These are phyloP conservation scores for Tetrapyrgos nigripes DNA, from an alignment of 1,284 basidiomycete species.

Conservation along the genomic window DNA sequence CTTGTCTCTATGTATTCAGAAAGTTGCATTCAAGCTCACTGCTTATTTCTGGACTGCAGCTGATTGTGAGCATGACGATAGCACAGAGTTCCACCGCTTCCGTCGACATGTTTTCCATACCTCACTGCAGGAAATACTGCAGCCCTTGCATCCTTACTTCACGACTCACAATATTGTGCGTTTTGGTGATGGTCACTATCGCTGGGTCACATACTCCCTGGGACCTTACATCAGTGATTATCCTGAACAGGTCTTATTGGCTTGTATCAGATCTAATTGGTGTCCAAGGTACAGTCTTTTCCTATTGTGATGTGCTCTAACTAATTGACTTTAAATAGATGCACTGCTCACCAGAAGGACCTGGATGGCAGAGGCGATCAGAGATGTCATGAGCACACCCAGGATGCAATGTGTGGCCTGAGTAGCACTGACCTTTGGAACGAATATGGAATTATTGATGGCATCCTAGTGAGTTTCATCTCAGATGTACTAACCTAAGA, in stretches of 20 bases:
- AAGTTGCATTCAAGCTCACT: no score
- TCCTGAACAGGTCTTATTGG: background rate
- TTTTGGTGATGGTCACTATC: constrained; percentile 34
- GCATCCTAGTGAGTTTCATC: background rate
- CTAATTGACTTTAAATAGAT: background rate
- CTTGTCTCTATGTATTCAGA: no score
- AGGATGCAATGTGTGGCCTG: no score
- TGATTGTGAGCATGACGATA: constrained; percentile 2
- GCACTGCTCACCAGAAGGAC: background rate
- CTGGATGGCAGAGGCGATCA: background rate
- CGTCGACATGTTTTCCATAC: constrained; percentile 32
- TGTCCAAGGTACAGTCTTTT: background rate
- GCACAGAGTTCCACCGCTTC: constrained; percentile 28
- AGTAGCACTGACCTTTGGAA: no score
- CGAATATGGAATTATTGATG: no score
- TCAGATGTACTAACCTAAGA: no score
- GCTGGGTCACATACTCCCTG: constrained; percentile 29
- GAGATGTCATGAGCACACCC: no score
- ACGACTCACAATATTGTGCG: constrained; percentile 24
- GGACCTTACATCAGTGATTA: constrained; percentile 34
- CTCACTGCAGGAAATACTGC: constrained; percentile 27
- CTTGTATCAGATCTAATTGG: background rate
- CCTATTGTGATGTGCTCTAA: background rate
- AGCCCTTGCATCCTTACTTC: constrained; percentile 25
- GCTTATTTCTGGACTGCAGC: background rate